Evolutionary conservation across 139 green algal genomes (phyloP), one percentile per base, ranked within the genome.

Genomic region (Micractinium sp.): DNA sequence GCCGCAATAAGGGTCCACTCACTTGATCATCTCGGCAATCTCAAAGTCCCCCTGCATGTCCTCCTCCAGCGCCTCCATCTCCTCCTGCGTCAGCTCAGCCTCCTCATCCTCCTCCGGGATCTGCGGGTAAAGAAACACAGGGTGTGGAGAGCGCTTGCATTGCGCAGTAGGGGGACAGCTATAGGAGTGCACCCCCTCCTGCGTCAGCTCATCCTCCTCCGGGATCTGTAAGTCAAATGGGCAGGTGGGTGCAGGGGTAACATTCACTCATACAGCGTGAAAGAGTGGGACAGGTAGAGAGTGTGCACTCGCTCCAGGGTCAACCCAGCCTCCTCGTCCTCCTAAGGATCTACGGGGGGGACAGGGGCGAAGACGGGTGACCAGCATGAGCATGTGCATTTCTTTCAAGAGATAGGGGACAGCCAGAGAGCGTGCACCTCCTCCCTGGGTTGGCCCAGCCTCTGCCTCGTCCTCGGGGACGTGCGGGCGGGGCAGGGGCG

Each of bases 21-120:
- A 87, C 83, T 81, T 81, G 67, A 87, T 95, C 61, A 91, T 93
- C 33, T 93, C 92, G 3, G 94, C 91, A 29, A 97, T 93, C 87
- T 98, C 95, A 88, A 98, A 98, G 89, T 99, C 95, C 23, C 91
- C 81, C 83, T 99, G 95, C 81, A 99, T 96, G 53, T 93, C 91
- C 25, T 94, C 94, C 89, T 98, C 95, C 66, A 99, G 93, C 90
- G 95, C 89, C 91, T 99, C 97, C 93, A 97, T 95, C 79, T 97
- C 95, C 88, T 98, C 95, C 86, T 98, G 95, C 4, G 96, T 93
- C 39, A 98, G 88, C 53, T 98, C 95, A 60, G 95, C 93, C 20
- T 96, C 96, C 41, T 97, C 94, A 19, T 96, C 96, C 36, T 96
- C 94, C 25, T 96, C 95, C 4, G 96, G 96, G 3, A 98, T 90